Base-by-base conservation (phyloP, 345 rosid genomes). In the Viola odorata region DNA sequence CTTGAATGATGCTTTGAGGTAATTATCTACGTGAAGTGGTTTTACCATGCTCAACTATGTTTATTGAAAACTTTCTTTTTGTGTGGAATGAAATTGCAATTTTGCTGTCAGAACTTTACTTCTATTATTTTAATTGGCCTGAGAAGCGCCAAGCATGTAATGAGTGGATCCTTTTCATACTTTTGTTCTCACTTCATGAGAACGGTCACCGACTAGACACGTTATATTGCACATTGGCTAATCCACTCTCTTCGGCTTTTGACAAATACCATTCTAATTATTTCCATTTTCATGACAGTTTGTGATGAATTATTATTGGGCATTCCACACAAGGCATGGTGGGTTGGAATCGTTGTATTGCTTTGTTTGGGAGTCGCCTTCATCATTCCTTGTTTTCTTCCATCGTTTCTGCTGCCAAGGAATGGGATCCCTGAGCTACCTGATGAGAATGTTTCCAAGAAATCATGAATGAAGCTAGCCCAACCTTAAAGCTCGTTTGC, bases 241-340 rank as follows among this genome's bases (percentile, higher is more conserved):
- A 4, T 13, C 32, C 4, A 17, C 50, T 10, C 40, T 4, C 45
- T 17, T 57, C 6, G 8, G 12, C 41, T 40, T 12, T 11, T 62
- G n/a, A 52, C 23, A 6, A 7, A 9, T 4, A 47, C 13, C n/a
- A 15, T 39, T 55, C 17, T 44, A 41, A 51, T 50, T 16, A 4
- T 49, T 41, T 57, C 40, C 8, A 37, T 15, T 49, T 16, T 7
- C 48, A 38, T 79, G 57, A 60, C 96, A 87, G 91, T 85, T 69
- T 87, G 96, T 58, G 95, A 92, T 66, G 91, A 92, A 45, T 73
- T 87, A 53, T 55, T 85, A 14, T 60, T 85, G 76, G 96, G 96
- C 58, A 80, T 89, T 57, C 87, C 96, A 4, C 71, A 73, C 66
- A 62, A 81, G 73, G 85, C 88, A 62, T 85, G 96, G 87, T 75